Conservation (phyloP, 345 rosid genomes). For the Excoecaria agallocha region DNA sequence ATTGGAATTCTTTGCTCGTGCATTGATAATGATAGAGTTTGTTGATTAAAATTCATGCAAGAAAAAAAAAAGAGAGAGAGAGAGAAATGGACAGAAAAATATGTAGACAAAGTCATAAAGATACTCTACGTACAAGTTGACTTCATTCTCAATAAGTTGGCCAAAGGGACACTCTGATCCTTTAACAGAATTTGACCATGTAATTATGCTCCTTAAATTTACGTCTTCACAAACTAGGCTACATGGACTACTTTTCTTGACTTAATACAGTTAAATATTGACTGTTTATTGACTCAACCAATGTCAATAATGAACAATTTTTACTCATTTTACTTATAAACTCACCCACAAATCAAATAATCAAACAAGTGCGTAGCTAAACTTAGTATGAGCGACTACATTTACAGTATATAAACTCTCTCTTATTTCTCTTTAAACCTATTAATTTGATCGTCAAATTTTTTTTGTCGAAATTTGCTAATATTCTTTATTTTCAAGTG, state of each 20-base stretch:
- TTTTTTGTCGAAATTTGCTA: neutral
- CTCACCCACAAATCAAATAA: too few relatives aligned
- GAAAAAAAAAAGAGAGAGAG: neutral
- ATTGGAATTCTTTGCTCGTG: neutral
- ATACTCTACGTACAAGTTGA: slow-evolving; percentile 25
- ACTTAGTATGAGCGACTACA: too few relatives aligned
- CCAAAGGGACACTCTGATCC: neutral
- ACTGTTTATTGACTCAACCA: slow-evolving; percentile 18
- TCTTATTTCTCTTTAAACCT: too few relatives aligned
- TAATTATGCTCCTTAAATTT: neutral
- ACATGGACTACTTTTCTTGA: neutral
- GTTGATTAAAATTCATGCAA: neutral
- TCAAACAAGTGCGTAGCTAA: too few relatives aligned
- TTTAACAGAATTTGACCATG: slow-evolving; percentile 31
- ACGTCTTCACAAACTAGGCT: neutral
- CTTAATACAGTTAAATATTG: neutral
- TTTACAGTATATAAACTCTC: too few relatives aligned
- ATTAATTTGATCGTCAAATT: too few relatives aligned
- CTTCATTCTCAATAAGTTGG: slow-evolving; percentile 20
- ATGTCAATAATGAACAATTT: too few relatives aligned
- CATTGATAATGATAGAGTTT: neutral
- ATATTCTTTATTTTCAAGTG: neutral
- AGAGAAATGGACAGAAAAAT: neutral
- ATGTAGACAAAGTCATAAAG: neutral
- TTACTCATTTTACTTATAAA: too few relatives aligned